Base-by-base conservation (phyloP, 345 rosid species). In the Pugionium cornutum region DNA sequence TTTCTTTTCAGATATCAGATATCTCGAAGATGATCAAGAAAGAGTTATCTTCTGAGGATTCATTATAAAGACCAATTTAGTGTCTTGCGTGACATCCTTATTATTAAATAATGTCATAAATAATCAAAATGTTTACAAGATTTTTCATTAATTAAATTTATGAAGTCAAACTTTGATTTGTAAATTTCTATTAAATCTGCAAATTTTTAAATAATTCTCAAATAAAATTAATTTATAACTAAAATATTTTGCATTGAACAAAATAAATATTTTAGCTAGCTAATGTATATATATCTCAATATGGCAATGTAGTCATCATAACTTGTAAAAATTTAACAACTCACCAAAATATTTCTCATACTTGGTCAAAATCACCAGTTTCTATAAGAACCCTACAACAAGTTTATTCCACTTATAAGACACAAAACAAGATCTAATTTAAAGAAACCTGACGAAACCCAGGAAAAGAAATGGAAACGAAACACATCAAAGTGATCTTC, bases 21-120 rank as follows among this genome's bases (percentile, higher is more conserved):
- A 76, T 91, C 35, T 40, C 86, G 71, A 72, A 67, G 58, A 43
- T 75, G 77, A 88, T 91, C 67, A 64, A 77, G 78, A 78, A 70
- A 63, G 91, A 82, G 72, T 62, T 85, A 43, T 62, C 63, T 50
- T 31, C 1, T 31, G 35, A 35, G 18, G 59, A 48, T 45, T 56
- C 54, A 35, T 18, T 18, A 18, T 67, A 35, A 56, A 66, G 28
- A 26, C 34, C 55, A 48, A 35, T 31, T 26, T 28, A 25, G 66
- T 18, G 28, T 43, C 39, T 58, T 11, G n/a, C n/a, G 2, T 9
- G 3, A 39, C 5, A 34, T 5, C 36, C n/a, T 48, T 36, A 18
- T 18, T 18, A 18, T 18, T 18, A 18, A 18, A 18, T 18, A 18
- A 18, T 18, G 18, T 18, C 18, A 18, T 18, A 18, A 18, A 18